Evolutionary conservation across 805 yeast species (phyloP), one percentile per base, ranked within the genome.

Genomic region (Candida dendrica): DNA sequence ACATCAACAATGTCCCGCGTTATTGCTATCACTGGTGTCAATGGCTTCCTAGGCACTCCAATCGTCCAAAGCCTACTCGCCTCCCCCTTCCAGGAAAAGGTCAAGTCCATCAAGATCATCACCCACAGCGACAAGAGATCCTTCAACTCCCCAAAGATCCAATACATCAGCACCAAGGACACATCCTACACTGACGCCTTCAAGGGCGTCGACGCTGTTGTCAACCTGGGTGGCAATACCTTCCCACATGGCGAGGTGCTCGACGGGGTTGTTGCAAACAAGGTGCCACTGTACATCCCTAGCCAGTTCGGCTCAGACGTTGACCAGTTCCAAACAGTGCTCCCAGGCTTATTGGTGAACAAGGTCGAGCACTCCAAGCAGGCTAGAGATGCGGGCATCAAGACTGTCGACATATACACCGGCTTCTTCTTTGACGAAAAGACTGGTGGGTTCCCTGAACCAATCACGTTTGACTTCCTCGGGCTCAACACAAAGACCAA

Each of bases 271-370:
- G 53, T 56, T 9, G 58, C 52, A 26, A 66, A 64, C 39, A 69
- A 71, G 47, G 75, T 77, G 39, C 71, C 72, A 52, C 53, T 76
- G 29, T 79, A 68, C 60, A 70, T 78, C 47, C 82, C 84, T 27
- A 72, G 81, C 2, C 84, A 78, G 50, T 80, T 74, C 50, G 88
- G 86, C 34, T 50, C 65, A 18, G 77, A 76, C 41, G 39, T 68
- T 15, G 53, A 47, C 3, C 60, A 53, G 8, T 55, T 56, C 17
- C 50, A 50, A 4, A 44, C 48, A 17, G 33, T 41, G 18, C 55
- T 66, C 18, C 71, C 76, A 6, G 65, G 63, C 1, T 60, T 72
- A 42, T 41, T 59, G 4, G 51, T 37, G 2, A 11, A 43, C 16
- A 75, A 74, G 53, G 36, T 53, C 1, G 50, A 42, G 1, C 76